Evolutionary conservation across 2,329 filamentous ascomycete genomes (phyloP), one percentile per base, ranked within the genome.

Genomic region (Ampelomyces quisqualis): DNA sequence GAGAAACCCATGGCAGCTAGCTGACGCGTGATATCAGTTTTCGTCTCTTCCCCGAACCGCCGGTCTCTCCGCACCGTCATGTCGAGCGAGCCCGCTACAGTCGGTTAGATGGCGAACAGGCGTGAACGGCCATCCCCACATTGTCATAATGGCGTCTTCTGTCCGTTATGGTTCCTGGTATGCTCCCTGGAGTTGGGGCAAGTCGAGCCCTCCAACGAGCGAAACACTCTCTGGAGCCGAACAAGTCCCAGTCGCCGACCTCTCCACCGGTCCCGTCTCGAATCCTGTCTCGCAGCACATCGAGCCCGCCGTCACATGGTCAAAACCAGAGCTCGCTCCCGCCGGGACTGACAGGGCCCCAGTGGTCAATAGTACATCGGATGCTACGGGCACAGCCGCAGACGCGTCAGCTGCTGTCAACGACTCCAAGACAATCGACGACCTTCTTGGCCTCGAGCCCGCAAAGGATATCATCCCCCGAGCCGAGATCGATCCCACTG

Each of bases 401-500:
- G 40, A 50, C 29, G 30, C 38, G 7, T 40, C 44, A 10, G 32
- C 49, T 10, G 32, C 40, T 2, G 23, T 44, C 8, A 30, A 17
- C 21, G 45, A 54, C 22, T 26, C 47, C 19, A 39, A 51, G 40
- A 53, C 47, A 7, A 34, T 64, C 7, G 55, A 61, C 9, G 51
- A 57, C 7, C 32, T 64, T 7, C 57, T 64, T 15, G 31, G 35
- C 24, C 13, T 31, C 7, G 40, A 49, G 7, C 45, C 53, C 0
- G 34, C 50, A 22, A 48, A 54, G 35, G 40, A 53, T 21, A 14
- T 41, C 3, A 34, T 54, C n/a, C 39, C 52, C 26, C 42, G 39
- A 17, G 38, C 45, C 4, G 43, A 60, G 10, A 40, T 59, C 7
- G 62, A 67, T 27, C 55, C 75, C 29, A 75, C 82, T 45, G 71